phyloP scores from a whole-genome alignment of 257 asterid species.

The Verbena officinalis region DNA sequence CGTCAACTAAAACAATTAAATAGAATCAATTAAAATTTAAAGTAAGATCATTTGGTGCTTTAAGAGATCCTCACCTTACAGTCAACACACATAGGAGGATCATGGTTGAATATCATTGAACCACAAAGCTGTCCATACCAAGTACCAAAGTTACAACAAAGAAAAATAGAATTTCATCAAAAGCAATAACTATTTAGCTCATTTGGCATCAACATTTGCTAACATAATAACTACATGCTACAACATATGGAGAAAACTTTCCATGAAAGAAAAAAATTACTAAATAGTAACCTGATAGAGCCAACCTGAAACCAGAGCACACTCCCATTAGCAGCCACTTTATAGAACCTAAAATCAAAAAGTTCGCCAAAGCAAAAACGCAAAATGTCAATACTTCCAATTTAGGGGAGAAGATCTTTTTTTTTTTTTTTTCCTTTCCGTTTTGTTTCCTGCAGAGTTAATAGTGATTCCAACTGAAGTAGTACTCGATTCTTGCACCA shows the following conservation, averaged over 20 bases:
- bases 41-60: no score
- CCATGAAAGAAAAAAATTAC: conserved; percentile 16
- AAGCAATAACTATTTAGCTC: neutral
- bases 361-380: conserved; percentile 6
- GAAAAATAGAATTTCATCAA: neutral
- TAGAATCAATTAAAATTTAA: neutral
- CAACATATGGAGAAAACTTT: conserved; percentile 9
- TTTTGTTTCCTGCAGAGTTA: no score
- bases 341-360: conserved; percentile 68
- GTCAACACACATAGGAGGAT: conserved; percentile 78
- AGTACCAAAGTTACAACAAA: conserved; percentile 28
- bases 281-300: conserved; percentile 73
- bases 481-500: conserved; percentile 6
- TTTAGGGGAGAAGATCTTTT: neutral
- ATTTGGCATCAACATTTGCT: conserved; percentile 10
- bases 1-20: neutral
- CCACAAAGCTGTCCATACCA: conserved; percentile 83
- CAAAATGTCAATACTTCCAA: conserved; percentile 17
- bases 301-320: conserved; percentile 99
- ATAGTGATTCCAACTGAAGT: neutral
- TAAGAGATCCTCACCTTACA: conserved; percentile 64
- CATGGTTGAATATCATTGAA: conserved; percentile 90
- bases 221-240: neutral
- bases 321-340: conserved; percentile 81
- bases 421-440: neutral